Base-by-base conservation (phyloP, 2,329 filamentous ascomycete species). In the Dactylonectria macrodidyma region DNA sequence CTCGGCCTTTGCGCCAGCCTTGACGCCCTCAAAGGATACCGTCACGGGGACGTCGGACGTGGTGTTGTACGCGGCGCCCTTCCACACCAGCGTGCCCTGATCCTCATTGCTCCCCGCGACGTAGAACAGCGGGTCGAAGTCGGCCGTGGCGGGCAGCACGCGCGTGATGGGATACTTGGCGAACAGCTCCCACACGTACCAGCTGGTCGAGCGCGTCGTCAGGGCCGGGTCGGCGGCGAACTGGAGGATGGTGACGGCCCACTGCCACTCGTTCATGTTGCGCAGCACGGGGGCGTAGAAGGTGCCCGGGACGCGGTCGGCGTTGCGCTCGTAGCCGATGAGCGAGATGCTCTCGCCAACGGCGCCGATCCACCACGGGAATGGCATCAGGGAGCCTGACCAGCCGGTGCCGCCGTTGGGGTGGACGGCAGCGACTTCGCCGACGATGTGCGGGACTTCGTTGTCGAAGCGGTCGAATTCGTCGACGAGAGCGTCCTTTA, bases 321-420 rank as follows among this genome's bases (percentile, higher is more conserved):
- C 84, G 78, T 92, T 92, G 63, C 90, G 84, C 83, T 93, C 91
- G 34, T 88, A 88, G 19, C 90, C 88, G 68, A 92, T 84, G 16
- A 92, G 82, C 62, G 87, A 90, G n/a, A 93, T 84, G 26, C 89
- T 90, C 76, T 93, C 91, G 14, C 86, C 86, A 3, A 93, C 88
- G 9, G 87, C 83, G 30, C 89, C 90, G 57, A 88, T 87, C 89
- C 87, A 88, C 82, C 85, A 89, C 1, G 84, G 87, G 70, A 83
- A 88, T 41, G 80, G 77, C 72, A 82, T 82, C 56, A 86, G 82
- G 14, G 82, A 73, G 3, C 84, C 84, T 2, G 78, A 71, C 81
- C 84, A 88, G 68, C 81, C 81, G 19, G 78, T 84, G 5, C 84
- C 84, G n/a, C 85, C 85, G 68, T 88, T 88, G 33, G 84, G 84